These are phyloP conservation scores for Cladosporium oxysporum DNA, from an alignment of 2,329 filamentous ascomycete species.

Conservation along the genomic window DNA sequence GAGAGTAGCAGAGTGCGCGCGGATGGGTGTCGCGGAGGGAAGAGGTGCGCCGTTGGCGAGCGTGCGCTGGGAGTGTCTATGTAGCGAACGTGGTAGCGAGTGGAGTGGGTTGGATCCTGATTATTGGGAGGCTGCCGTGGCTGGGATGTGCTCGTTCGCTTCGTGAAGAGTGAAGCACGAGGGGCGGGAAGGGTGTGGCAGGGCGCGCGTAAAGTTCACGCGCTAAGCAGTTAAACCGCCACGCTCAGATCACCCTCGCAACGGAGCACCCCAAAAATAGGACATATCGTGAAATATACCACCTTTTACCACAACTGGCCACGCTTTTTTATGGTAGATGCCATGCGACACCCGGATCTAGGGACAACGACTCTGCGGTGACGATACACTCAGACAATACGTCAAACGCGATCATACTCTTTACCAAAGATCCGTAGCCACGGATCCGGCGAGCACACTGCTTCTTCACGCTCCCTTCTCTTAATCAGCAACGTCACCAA, in stretches of 20 bases:
- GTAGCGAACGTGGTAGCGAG: slow-evolving; percentile 15
- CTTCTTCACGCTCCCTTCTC: neutral
- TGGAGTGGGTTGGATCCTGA: neutral
- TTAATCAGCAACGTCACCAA: neutral
- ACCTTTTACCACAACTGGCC: neutral
- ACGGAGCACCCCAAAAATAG: slow-evolving; percentile 4
- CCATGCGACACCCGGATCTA: slow-evolving; percentile 13
- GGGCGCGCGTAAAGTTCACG: slow-evolving; percentile 6
- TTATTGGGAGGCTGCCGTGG: slow-evolving; percentile 1
- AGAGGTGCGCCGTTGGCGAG: slow-evolving; percentile 10
- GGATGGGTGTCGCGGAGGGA: slow-evolving; percentile 14
- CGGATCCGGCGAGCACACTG: neutral
- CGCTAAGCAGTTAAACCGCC: neutral
- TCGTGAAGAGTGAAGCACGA: neutral
- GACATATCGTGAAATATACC: neutral
- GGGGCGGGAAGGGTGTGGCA: slow-evolving; percentile 11
- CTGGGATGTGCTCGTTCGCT: slow-evolving; percentile 4
- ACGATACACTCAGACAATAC: neutral
- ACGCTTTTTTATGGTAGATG: neutral
- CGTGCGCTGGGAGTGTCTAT: slow-evolving; percentile 16
- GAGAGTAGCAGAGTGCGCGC: neutral
- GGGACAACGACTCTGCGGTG: neutral
- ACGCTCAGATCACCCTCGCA: neutral
- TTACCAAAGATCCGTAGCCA: neutral
- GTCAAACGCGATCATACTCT: neutral